A percentile compares a stretch with the other conserved stretches of the same genome.
These are phyloP conservation scores for Cardamine occulta DNA, from an alignment of 345 rosid species.

Conservation along the genomic window DNA sequence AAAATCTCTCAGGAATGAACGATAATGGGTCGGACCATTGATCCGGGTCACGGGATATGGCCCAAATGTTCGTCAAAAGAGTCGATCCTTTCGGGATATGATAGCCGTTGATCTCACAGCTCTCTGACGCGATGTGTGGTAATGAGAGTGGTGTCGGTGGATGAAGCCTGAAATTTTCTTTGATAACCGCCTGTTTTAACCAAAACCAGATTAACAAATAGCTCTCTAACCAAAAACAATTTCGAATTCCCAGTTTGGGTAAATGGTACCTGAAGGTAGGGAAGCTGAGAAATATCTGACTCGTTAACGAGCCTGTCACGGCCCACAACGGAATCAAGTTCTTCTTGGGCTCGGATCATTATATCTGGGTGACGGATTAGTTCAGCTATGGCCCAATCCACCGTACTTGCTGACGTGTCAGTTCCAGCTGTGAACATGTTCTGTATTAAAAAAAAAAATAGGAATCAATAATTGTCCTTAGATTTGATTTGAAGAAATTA, in stretches of 20 bases:
- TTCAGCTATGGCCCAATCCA: slow-evolving; percentile 93
- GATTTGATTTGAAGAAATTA: not conserved
- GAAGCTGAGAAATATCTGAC: slow-evolving; percentile 54
- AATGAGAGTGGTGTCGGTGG: slow-evolving; percentile 84
- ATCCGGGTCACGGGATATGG: slow-evolving; percentile 81
- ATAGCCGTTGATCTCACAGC: slow-evolving; percentile 77
- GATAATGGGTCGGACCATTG: slow-evolving; percentile 64
- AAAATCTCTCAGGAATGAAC: slow-evolving; percentile 73
- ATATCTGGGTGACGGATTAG: slow-evolving; percentile 72
- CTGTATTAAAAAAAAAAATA: slow-evolving; percentile 39
- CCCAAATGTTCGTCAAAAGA: slow-evolving; percentile 74
- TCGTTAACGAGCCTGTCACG: slow-evolving; percentile 55
- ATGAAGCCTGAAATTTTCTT: slow-evolving; percentile 83
- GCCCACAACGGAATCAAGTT: slow-evolving; percentile 71
- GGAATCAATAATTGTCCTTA: not conserved
- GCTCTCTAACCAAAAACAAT: not conserved
- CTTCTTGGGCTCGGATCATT: slow-evolving; percentile 53
- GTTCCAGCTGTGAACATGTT: slow-evolving; percentile 95
- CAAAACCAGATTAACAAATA: not conserved
- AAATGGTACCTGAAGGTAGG: slow-evolving; percentile 58
- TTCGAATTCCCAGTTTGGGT: not conserved
- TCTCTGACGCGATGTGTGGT: slow-evolving; percentile 67
- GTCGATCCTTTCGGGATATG: slow-evolving; percentile 73
- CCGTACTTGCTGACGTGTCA: slow-evolving; percentile 89
- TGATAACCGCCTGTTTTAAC: slow-evolving; percentile 56